These are phyloP conservation scores for Medicago truncatula DNA, from an alignment of 306 rosid genomes.

Conservation along the genomic window MtrunA17r5.0-ANR NC_053047.1:6533501-6534000, in stretches of 20 bases:
- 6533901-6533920: neutral
- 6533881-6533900: conserved; percentile 3
- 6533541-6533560: neutral
- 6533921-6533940: neutral
- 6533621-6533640: neutral
- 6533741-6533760: neutral
- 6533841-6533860: neutral
- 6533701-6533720: conserved; percentile 9
- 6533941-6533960: neutral
- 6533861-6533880: neutral
- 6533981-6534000: too few species aligned
- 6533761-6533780: conserved; percentile 7
- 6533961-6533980: neutral
- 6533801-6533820: neutral
- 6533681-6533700: conserved; percentile 3
- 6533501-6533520: conserved; percentile 14
- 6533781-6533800: neutral
- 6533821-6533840: neutral
- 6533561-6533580: conserved; percentile 39
- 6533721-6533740: neutral
- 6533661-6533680: neutral
- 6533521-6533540: conserved; percentile 46
- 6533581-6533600: conserved; percentile 13
- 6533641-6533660: neutral
- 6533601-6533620: conserved; percentile 4